Conservation (phyloP, 2,329 filamentous ascomycete genomes). For the Nannizziopsis arthrosporioides region DNA sequence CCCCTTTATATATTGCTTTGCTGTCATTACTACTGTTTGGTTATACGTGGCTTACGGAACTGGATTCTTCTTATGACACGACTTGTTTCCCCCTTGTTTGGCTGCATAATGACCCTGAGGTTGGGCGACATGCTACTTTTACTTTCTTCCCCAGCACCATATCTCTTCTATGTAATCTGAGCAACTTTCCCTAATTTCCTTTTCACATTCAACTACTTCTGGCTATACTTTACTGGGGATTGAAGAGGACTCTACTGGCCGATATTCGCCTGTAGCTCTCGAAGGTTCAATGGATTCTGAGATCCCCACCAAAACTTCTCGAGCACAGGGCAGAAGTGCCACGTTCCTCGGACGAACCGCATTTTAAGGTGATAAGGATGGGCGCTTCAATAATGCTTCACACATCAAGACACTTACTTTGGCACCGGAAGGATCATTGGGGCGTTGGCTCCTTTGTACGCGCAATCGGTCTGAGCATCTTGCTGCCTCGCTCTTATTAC, state of each 20-base stretch:
- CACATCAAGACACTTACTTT: constrained; percentile 8
- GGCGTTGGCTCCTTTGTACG: constrained; percentile 2
- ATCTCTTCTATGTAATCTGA: too few relatives aligned
- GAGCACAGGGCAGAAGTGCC: background rate
- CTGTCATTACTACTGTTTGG: constrained; percentile 4
- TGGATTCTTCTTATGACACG: background rate
- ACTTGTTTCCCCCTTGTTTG: background rate
- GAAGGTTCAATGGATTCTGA: constrained; percentile 1
- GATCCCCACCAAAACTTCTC: constrained; percentile 1
- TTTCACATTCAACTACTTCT: too few relatives aligned
- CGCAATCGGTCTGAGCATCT: background rate
- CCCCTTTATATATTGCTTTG: constrained; percentile 1
- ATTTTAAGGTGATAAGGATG: constrained; percentile 1
- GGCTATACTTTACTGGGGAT: background rate
- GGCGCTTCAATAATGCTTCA: constrained; percentile 1
- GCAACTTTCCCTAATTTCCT: too few relatives aligned
- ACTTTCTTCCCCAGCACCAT: too few relatives aligned
- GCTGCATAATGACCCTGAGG: background rate
- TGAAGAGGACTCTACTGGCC: background rate
- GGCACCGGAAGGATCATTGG: background rate
- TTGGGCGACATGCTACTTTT: too few relatives aligned
- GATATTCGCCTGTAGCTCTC: background rate
- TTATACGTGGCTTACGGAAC: background rate
- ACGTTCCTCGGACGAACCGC: background rate
- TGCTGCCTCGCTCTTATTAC: background rate